Evolutionary conservation across 352 stramenopile species (phyloP).

Genomic region (Globisporangium spinosum): DNA sequence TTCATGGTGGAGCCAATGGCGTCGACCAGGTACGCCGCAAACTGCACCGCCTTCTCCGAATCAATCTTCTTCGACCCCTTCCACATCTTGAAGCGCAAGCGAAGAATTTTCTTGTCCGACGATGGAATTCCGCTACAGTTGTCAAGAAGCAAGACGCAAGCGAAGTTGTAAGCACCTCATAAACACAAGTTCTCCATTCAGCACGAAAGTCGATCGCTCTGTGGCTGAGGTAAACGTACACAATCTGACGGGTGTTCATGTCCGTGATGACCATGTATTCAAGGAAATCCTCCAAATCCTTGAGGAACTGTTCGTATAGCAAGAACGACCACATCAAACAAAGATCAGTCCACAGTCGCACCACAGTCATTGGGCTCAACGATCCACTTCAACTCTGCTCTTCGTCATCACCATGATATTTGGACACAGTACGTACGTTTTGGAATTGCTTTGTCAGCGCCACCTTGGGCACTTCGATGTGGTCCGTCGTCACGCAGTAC

Average conservation of each 20-base stretch:
- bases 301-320: constrained; percentile 37
- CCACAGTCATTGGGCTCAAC: not conserved
- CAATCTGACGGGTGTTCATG: constrained; percentile 58
- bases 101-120: constrained; percentile 57
- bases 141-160: not conserved
- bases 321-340: not conserved
- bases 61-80: constrained; percentile 63
- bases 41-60: constrained; percentile 33
- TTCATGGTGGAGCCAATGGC: constrained; percentile 69
- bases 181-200: not conserved
- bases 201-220: not conserved
- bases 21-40: constrained; percentile 58
- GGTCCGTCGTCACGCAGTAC: constrained; percentile 65
- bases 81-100: constrained; percentile 60
- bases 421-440: constrained; percentile 20
- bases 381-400: not conserved
- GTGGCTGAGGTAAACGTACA: constrained; percentile 36
- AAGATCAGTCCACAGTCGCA: not conserved
- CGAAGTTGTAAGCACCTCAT: not conserved
- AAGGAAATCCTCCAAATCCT: constrained; percentile 61
- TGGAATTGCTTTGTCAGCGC: constrained; percentile 51
- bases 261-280: constrained; percentile 80
- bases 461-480: constrained; percentile 56
- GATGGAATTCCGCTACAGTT: constrained; percentile 56
- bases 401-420: not conserved